Evolutionary conservation across 805 yeast species (phyloP), one percentile per base, ranked within the genome.

Genomic region (Metschnikowia reukaufii): DNA sequence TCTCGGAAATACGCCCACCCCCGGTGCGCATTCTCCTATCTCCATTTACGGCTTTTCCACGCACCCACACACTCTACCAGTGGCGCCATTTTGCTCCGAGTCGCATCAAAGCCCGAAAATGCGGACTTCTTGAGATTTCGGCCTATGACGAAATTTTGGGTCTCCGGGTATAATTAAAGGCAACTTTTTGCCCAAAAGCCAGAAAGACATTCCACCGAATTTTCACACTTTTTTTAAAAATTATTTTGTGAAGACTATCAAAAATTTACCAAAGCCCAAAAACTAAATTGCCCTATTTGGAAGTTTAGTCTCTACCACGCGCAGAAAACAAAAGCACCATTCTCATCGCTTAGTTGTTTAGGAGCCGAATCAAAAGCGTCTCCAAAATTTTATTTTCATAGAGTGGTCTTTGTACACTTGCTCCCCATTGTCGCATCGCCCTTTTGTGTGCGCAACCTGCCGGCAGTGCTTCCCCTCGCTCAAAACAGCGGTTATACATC

Each of bases 71-170:
- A 17, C 15, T 9, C 44, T 9, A 13, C 33, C 45, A 21, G 51
- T 47, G 45, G 48, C 51, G 48, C 51, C 51, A 47, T 47, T 36
- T 44, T 44, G 48, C 51, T 45, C 51, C 51, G 51, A 44, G 23
- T 47, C 44, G 48, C 51, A 43, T 17, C 21, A n/a, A 21, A 13
- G 36, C 23, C 46, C 42, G 39, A 30, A 21, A 33, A 18, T 16
- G 30, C 37, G 44, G 38, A 32, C 48, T 34, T 30, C 36, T 36
- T 42, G 40, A 42, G 29, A 29, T 36, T 25, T 34, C 27, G 44
- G 37, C 38, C 38, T 21, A 33, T 27, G 37, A 15, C 36, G n/a
- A 13, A 30, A 29, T 30, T 39, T 39, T 39, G 23, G 42, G 42
- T 16, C 41, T 25, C n/a, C 8, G 23, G n/a, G 37, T 19, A 18